Evolutionary conservation across 192 early-diverging fungal genomes (phyloP).

Genomic region (Coemansia sp.): DNA sequence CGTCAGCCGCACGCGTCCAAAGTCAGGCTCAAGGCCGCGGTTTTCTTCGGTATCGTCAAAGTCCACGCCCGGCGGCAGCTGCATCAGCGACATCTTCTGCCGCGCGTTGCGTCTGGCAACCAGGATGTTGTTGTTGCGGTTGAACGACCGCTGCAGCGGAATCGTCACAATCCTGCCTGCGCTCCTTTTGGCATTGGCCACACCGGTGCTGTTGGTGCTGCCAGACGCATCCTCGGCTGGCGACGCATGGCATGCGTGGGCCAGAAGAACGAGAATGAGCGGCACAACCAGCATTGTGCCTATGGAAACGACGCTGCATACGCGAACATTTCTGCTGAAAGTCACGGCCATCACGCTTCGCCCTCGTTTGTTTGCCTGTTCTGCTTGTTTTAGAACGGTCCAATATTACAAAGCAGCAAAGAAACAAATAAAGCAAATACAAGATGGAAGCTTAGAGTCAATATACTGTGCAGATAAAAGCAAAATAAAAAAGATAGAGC

Average conservation of each 20-base stretch:
- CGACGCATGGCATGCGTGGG: conserved; percentile 11
- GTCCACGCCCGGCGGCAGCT: conserved; percentile 42
- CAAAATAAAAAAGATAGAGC: too few species aligned
- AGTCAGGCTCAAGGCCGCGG: conserved; percentile 49
- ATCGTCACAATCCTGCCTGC: conserved; percentile 24
- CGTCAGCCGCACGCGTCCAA: conserved; percentile 49
- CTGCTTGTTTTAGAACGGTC: not conserved
- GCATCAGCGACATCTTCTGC: conserved; percentile 25
- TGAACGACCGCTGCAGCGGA: conserved; percentile 48
- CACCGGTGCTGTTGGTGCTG: not conserved
- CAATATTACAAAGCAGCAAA: not conserved
- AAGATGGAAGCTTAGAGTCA: not conserved
- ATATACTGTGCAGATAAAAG: too few species aligned
- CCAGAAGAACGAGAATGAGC: conserved; percentile 14
- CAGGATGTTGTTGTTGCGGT: conserved; percentile 54
- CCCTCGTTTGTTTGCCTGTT: too few species aligned
- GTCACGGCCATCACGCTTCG: conserved; percentile 8
- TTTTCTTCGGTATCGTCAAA: conserved; percentile 38
- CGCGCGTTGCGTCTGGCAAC: conserved; percentile 41
- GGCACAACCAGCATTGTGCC: conserved; percentile 15
- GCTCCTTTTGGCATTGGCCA: not conserved
- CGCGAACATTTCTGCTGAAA: not conserved
- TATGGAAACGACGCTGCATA: not conserved
- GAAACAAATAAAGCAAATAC: conserved; percentile 3
- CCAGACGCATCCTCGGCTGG: not conserved